phyloP scores from a whole-genome alignment of 768 basidiomycete species.

The Russula foetens region DNA sequence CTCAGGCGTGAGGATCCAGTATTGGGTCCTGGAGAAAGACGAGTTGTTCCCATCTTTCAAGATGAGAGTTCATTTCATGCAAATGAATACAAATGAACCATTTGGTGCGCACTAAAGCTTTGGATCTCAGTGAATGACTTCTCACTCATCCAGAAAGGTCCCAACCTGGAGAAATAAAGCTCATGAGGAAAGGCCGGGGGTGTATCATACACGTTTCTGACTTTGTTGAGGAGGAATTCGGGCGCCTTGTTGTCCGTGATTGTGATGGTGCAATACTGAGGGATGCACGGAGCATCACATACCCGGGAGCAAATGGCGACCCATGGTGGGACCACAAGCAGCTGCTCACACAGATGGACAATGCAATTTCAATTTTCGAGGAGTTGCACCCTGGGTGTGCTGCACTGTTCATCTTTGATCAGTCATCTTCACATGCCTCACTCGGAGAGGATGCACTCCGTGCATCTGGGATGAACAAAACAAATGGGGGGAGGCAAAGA shows the following conservation, averaged over 20 bases:
- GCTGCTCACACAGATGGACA: not conserved
- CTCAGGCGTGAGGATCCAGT: not conserved
- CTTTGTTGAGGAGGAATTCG: not conserved
- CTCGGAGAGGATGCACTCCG: not conserved
- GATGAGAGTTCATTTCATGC: not conserved
- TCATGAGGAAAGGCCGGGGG: not conserved
- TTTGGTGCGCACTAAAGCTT: not conserved
- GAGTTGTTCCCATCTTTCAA: not conserved
- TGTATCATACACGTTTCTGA: not conserved
- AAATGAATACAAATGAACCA: not conserved
- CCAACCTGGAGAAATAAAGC: not conserved
- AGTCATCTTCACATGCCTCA: no score
- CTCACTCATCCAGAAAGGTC: no score
- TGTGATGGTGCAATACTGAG: not conserved
- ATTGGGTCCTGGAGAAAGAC: not conserved
- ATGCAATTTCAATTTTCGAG: not conserved
- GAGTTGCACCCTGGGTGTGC: not conserved
- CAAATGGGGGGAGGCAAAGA: not conserved
- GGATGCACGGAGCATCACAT: not conserved
- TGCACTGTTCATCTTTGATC: no score
- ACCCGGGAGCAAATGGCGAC: not conserved
- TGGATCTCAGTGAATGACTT: no score
- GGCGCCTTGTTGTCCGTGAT: not conserved
- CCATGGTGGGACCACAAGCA: no score
- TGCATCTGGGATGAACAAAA: not conserved